phyloP scores from a whole-genome alignment of 2,329 filamentous ascomycete genomes.

The Fusarium pseudoanthophilum region DNA sequence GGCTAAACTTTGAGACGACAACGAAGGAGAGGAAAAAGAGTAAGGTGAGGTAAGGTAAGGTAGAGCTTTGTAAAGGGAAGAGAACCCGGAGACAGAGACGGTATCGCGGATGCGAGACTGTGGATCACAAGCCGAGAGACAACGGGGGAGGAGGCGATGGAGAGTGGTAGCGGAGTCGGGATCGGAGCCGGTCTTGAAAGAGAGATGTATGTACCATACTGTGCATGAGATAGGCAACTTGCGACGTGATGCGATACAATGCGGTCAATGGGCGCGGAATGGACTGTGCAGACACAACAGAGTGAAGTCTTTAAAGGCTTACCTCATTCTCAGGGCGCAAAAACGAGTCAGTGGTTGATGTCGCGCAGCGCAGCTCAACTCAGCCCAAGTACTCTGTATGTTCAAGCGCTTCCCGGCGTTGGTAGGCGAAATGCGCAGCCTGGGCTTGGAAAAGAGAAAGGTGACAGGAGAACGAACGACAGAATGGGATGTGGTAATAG shows the following conservation, averaged over 20 bases:
- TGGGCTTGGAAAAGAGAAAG: constrained; percentile 11
- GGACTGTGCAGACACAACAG: constrained; percentile 9
- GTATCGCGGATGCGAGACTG: constrained; percentile 35
- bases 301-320: constrained; percentile 6
- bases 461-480: constrained; percentile 13
- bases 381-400: not conserved
- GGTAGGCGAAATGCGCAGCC: constrained; percentile 23
- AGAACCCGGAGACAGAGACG: constrained; percentile 25
- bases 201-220: constrained; percentile 7
- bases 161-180: constrained; percentile 36
- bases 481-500: constrained; percentile 17
- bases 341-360: constrained; percentile 21
- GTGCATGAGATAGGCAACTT: constrained; percentile 11
- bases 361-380: constrained; percentile 10
- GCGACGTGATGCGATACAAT: constrained; percentile 1
- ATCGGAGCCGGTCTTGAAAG: constrained; percentile 30
- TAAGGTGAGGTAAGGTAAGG: not conserved
- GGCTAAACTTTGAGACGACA: constrained; percentile 40
- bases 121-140: constrained; percentile 37
- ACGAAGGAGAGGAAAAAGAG: constrained; percentile 21
- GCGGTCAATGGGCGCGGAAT: constrained; percentile 12
- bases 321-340: constrained; percentile 34
- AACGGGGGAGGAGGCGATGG: constrained; percentile 23
- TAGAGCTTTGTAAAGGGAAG: constrained; percentile 16
- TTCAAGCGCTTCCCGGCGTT: constrained; percentile 24